These are phyloP conservation scores for Tolypocladium guangdongense DNA, from an alignment of 2,329 filamentous ascomycete genomes.

Conservation along the genomic window DNA sequence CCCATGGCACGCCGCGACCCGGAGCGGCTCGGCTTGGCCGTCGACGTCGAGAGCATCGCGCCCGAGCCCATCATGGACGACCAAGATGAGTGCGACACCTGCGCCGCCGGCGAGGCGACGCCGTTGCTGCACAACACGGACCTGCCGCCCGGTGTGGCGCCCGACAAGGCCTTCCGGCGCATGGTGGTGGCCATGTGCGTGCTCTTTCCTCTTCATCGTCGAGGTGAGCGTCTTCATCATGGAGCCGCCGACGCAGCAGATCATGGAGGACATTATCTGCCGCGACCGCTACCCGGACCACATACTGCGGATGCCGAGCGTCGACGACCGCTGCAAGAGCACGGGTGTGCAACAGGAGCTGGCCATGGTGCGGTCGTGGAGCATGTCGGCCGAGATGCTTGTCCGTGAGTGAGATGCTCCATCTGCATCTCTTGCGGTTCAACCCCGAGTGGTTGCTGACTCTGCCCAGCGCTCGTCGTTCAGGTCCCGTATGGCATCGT, in stretches of 20 bases:
- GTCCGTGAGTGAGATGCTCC: constrained; percentile 24
- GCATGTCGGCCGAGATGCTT: constrained; percentile 31
- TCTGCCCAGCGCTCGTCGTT: constrained; percentile 24
- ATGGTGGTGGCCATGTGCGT: constrained; percentile 22
- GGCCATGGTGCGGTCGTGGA: constrained; percentile 39
- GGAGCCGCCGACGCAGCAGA: constrained; percentile 32
- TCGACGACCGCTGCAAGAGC: constrained; percentile 38
- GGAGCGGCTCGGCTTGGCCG: not conserved
- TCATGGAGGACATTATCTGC: constrained; percentile 45
- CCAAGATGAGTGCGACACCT: not conserved
- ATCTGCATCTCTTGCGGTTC: not conserved
- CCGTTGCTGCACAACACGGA: not conserved
- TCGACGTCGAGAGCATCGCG: not conserved
- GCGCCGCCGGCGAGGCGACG: not conserved
- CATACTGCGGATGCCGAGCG: constrained; percentile 13
- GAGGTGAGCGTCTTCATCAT: constrained; percentile 28
- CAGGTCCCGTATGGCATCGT: constrained; percentile 36
- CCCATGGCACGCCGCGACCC: not conserved
- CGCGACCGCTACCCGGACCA: constrained; percentile 32
- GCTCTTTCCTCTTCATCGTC: constrained; percentile 29
- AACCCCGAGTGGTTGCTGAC: not conserved
- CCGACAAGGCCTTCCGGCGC: constrained; percentile 15
- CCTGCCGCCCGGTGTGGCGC: constrained; percentile 7
- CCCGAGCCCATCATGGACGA: not conserved
- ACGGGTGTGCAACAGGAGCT: constrained; percentile 37